phyloP scores from a whole-genome alignment of 176 grass and related monocot genomes.

The Oryza rufipogon region DNA sequence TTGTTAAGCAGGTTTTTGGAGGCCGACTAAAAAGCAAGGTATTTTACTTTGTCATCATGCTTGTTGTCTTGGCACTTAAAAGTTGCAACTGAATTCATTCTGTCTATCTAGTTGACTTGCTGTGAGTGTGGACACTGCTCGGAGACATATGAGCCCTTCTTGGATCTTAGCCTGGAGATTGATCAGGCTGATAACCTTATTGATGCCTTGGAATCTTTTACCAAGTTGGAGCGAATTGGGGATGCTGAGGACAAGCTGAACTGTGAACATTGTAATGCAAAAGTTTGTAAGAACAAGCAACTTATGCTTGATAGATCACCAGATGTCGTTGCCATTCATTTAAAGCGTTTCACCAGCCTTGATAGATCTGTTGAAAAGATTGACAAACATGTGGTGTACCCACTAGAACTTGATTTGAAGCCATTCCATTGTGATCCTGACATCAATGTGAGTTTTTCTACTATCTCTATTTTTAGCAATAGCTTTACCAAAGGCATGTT shows the following conservation, averaged over 20 bases:
- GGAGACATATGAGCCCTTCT: conserved; percentile 79
- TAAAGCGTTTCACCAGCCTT: conserved; percentile 86
- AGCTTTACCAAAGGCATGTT: conserved; percentile 17
- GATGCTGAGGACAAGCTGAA: conserved; percentile 74
- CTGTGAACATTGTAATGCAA: conserved; percentile 69
- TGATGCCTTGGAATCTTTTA: conserved; percentile 81
- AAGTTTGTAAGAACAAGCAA: conserved; percentile 79
- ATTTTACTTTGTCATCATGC: conserved; percentile 14
- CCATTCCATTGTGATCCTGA: conserved; percentile 55
- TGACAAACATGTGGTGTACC: conserved; percentile 67
- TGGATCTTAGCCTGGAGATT: conserved; percentile 97
- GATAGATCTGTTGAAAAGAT: conserved; percentile 66
- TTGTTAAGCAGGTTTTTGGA: conserved; percentile 86
- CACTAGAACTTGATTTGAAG: conserved; percentile 76
- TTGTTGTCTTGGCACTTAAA: conserved; percentile 8
- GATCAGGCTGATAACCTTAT: conserved; percentile 52
- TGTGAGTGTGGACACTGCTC: conserved; percentile 73
- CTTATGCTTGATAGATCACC: conserved; percentile 75
- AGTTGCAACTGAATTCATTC: conserved; percentile 27
- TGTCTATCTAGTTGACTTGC: conserved; percentile 68
- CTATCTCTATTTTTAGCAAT: conserved; percentile 12
- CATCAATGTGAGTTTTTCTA: conserved; percentile 35
- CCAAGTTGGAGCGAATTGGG: conserved; percentile 80
- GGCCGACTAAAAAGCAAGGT: conserved; percentile 85
- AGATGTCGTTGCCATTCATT: conserved; percentile 75